Conservation (phyloP, 228 moss, liverwort and hornwort genomes). For the Sphagnum fallax region DNA sequence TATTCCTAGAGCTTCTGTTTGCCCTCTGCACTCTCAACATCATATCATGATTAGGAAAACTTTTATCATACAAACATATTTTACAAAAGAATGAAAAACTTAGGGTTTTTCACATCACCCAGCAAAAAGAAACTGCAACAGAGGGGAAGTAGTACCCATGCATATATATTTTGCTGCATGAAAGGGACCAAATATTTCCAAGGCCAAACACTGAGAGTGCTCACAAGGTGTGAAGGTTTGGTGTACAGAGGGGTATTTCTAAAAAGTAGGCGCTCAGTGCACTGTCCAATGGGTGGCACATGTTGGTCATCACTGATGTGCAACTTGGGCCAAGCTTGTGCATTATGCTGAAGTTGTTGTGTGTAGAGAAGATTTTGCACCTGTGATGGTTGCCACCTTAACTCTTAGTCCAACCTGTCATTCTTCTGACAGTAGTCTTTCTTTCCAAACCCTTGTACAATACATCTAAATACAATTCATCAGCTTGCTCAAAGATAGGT, state of each 20-base stretch:
- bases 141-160: slow-evolving; percentile 33
- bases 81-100: neutral
- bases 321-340: slow-evolving; percentile 43
- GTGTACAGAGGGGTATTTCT: slow-evolving; percentile 11
- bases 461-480: neutral
- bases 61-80: neutral
- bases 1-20: neutral
- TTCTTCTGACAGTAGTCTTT: slow-evolving; percentile 8
- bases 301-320: slow-evolving; percentile 69
- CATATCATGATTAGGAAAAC: neutral
- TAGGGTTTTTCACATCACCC: neutral
- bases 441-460: neutral
- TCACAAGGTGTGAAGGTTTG: slow-evolving; percentile 41
- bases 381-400: slow-evolving; percentile 71
- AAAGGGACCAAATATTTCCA: slow-evolving; percentile 91
- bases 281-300: slow-evolving; percentile 75
- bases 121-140: neutral
- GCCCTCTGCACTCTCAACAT: neutral
- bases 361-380: slow-evolving; percentile 83
- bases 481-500: neutral
- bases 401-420: slow-evolving; percentile 36
- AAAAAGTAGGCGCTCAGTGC: slow-evolving; percentile 71
- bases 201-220: slow-evolving; percentile 94
- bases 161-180: slow-evolving; percentile 64
- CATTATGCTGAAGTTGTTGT: slow-evolving; percentile 87